Base-by-base conservation (phyloP, 495 filamentous ascomycete genomes). In the Trichocladium uniseriatum region DNA sequence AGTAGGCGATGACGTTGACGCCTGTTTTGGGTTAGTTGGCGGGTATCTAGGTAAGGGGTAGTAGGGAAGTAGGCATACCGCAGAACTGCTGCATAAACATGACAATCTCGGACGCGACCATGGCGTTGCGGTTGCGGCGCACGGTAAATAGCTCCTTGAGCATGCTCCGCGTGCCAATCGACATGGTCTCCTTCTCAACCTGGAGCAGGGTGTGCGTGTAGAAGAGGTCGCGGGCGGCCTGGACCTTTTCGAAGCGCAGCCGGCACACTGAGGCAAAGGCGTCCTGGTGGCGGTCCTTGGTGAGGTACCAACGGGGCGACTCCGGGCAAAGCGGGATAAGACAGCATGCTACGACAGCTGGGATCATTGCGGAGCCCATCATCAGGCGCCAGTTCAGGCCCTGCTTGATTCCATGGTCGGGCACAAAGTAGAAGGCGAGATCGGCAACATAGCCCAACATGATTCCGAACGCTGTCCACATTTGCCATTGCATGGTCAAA, bases 61-160 rank as follows among this genome's bases (percentile, higher is more conserved):
- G 24, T 3, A 8, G 24, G 24, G 24, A 27, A 4, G n/a, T n/a
- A n/a, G 24, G 8, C 24, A 8, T 27, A 27, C 86, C 85, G 60
- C 86, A 92, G 81, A 94, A 86, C 68, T 94, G 87, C 69, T 92
- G 84, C 4, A 79, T 79, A 45, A 84, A 77, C 83, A 86, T 87
- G 46, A 85, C 83, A 18, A 78, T 73, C 54, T 80, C 80, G 24
- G 78, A 67, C 2, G 78, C 80, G 2, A 77, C 43, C 42, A 69
- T 80, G 18, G 79, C 81, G 11, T 79, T 72, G 32, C 77, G 71
- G 1, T 81, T 68, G 14, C 80, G 75, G 15, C 77, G 78, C 27
- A 80, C 68, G 31, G 72, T 79, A 55, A 79, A 82, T 1, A 83
- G 71, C 58, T 81, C 65, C 20, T 62, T 44, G 53, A 82, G 72